These are phyloP conservation scores for Amylocystis lapponica DNA, from an alignment of 768 basidiomycete species.

Conservation along the genomic window DNA sequence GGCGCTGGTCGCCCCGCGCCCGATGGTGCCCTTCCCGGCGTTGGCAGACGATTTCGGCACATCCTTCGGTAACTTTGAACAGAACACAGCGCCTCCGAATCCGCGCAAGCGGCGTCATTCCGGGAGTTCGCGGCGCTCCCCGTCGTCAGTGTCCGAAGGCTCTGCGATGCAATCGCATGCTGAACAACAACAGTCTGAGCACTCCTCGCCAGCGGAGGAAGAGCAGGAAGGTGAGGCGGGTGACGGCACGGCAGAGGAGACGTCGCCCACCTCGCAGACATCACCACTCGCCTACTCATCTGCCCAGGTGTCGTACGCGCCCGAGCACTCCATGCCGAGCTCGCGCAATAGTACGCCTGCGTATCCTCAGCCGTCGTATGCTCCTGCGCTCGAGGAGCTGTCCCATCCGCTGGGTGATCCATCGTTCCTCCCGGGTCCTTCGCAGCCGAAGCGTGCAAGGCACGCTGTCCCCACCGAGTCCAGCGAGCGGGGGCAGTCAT, in stretches of 20 bases:
- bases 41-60: not conserved
- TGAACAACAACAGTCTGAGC: not conserved
- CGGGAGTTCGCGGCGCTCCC: not conserved
- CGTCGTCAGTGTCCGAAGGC: not conserved
- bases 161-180: not conserved
- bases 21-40: not conserved
- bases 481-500: no score
- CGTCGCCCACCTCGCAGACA: not conserved
- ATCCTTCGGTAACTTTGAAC: not conserved
- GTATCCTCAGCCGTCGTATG: not conserved
- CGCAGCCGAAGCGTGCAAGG: not conserved
- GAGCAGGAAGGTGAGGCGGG: no score
- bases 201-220: no score
- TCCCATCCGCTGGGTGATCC: no score
- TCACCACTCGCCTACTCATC: not conserved
- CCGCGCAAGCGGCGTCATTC: conserved; percentile 1
- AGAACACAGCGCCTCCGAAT: not conserved
- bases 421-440: not conserved
- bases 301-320: not conserved
- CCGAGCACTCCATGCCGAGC: not conserved
- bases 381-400: not conserved
- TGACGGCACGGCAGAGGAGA: no score
- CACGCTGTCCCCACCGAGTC: no score
- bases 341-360: no score
- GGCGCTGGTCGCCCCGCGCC: not conserved